Base-by-base conservation (phyloP, 78 protist genomes). In the Mastigamoeba balamuthi region DNA sequence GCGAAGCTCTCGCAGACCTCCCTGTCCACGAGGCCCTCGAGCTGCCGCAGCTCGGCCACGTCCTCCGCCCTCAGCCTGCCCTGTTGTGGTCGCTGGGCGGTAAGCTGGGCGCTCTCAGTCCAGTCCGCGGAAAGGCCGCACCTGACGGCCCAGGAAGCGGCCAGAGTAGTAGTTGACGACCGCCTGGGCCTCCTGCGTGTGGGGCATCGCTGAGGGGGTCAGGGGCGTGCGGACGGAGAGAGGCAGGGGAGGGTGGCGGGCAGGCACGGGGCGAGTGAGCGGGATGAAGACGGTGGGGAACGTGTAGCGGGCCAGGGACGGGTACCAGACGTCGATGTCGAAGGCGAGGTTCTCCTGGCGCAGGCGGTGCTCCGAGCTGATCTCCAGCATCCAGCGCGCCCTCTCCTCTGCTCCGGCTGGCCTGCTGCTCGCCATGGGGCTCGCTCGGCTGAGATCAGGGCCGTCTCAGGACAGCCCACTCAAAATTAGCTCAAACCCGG, bases 311-410 rank as follows among this genome's bases (percentile, higher is more conserved):
- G 25, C 6, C 39, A 76, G n/a, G 27, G 73, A 30, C 36, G 80
- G 80, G 43, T 76, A 76, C 80, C 80, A 76, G 9, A 76, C 80
- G 77, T 76, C 80, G 9, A 70, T 76, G 27, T 76, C 80, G 27
- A 76, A 76, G 27, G 80, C 74, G 36, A 76, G 52, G 39, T 76
- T 76, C 44, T 76, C 80, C 23, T 17, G 29, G 25, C 80, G 76
- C 6, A 76, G 6, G 65, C 75, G 74, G 33, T 76, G 80, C 77
- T 76, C 80, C 7, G 76, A 66, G 9, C 73, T 6, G 73, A 69
- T 69, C 38, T 8, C 6, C 30, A 69, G 73, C 17, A 69, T 27
- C 10, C 41, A 5, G 8, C 36, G 73, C 7, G 73, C 69, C 7
- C 9, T 9, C 9, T 6, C 69, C 42, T 65, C 69, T 48, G n/a